These are phyloP conservation scores for Macrolepiota albuminosa DNA, from an alignment of 768 basidiomycete genomes.

Conservation along the genomic window DNA sequence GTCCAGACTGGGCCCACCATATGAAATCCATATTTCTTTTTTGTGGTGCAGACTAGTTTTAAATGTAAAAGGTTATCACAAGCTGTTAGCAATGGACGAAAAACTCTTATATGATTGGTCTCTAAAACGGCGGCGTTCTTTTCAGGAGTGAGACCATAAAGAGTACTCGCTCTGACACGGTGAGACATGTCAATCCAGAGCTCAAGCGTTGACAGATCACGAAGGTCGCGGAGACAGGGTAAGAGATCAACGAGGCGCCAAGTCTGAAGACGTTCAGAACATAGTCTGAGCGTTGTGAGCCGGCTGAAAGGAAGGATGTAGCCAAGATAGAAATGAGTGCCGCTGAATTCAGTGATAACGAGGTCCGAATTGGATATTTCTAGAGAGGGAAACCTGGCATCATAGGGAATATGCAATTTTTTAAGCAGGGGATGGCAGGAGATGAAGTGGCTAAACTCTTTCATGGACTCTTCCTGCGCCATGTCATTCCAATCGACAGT, in stretches of 20 bases:
- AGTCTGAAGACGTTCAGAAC: conserved; percentile 16
- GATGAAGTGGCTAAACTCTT: conserved; percentile 16
- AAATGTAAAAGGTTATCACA: conserved; percentile 16
- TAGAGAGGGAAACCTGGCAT: conserved; percentile 9
- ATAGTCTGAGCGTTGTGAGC: conserved; percentile 15
- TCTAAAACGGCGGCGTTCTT: conserved; percentile 11
- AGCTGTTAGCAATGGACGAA: conserved; percentile 13
- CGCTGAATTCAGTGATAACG: conserved; percentile 15
- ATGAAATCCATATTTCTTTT: conserved; percentile 13
- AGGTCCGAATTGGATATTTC: conserved; percentile 9
- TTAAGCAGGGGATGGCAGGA: conserved; percentile 13
- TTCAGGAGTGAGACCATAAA: conserved; percentile 5
- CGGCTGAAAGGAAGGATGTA: conserved; percentile 11
- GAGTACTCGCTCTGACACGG: conserved; percentile 3
- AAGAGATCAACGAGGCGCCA: conserved; percentile 16
- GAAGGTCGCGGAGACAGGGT: conserved; percentile 12
- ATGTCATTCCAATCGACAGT: conserved; percentile 2
- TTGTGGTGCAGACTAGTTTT: conserved; percentile 18
- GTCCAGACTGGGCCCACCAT: conserved; percentile 12
- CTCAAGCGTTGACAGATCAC: conserved; percentile 10
- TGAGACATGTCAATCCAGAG: conserved; percentile 19
- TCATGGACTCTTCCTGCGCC: conserved; percentile 5
- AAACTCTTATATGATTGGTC: conserved; percentile 18
- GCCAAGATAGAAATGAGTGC: conserved; percentile 13
- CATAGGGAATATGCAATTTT: conserved; percentile 16